Base-by-base conservation (phyloP, 768 basidiomycete species). In the Agrocybe chaxingu region DNA sequence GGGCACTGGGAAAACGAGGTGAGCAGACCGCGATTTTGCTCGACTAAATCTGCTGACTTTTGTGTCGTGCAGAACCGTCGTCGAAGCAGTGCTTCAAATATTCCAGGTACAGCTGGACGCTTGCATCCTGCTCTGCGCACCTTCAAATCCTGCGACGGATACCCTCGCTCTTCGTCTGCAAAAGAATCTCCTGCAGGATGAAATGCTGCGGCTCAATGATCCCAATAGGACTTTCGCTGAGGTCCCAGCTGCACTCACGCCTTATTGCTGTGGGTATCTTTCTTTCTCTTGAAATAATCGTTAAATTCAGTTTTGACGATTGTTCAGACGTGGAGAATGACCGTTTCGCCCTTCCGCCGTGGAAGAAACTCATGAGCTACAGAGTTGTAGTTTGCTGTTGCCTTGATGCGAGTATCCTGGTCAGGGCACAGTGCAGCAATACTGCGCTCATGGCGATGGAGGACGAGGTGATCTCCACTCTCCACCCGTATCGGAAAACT, bases 1-100 rank as follows among this genome's bases (percentile, higher is more conserved):
- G 12, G 78, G 78, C 0, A 79, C 78, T 13, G 78, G 77, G 13
- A 79, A 79, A 60, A 79, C 77, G n/a, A 70, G 73, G 76, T 74
- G 50, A 50, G 24, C 24, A 24, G 24, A 24, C 24, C 40, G 51
- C 35, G 19, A 29, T 52, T 38, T 48, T 29, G 16, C 18, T 29
- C 7, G 8, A 4, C 11, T 42, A 31, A 10, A 35, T 32, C 16
- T 24, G 51, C 7, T 32, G 18, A 40, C 18, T 44, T 10, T 35
- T 13, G 19, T 33, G 16, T 52, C 45, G 38, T 33, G 8, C 36
- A 77, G 78, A 54, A 80, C 77, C 2, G 68, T 77, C 3, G 76
- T 77, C 16, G 77, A 78, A 61, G 63, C 70, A 5, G 78, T 80
- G 3, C 63, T 77, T 18, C 77, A 78, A 47, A 74, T 78, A n/a